These are phyloP conservation scores for Botrytis paeoniae DNA, from an alignment of 2,329 filamentous ascomycete genomes.

Conservation along the genomic window DNA sequence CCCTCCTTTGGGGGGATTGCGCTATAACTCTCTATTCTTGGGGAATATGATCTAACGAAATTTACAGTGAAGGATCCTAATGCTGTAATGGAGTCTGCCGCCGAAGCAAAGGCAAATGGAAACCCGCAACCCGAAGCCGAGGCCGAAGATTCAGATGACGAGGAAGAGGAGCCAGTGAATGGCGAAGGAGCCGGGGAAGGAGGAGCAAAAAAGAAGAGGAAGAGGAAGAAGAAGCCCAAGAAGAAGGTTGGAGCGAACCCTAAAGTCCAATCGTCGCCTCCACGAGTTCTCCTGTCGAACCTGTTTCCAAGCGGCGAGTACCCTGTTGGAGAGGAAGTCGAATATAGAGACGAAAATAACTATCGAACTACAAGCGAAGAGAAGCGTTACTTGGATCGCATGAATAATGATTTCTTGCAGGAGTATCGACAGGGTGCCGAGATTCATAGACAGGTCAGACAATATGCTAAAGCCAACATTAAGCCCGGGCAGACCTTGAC, in stretches of 20 bases:
- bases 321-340: slow-evolving; percentile 73
- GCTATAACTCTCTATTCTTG: slow-evolving; percentile 4
- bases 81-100: slow-evolving; percentile 33
- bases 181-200: slow-evolving; percentile 42
- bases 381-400: slow-evolving; percentile 76
- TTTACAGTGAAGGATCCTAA: slow-evolving; percentile 36
- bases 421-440: slow-evolving; percentile 86
- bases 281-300: slow-evolving; percentile 68
- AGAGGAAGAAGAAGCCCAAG: slow-evolving; percentile 62
- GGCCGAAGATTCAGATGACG: slow-evolving; percentile 52
- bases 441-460: slow-evolving; percentile 81
- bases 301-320: slow-evolving; percentile 72
- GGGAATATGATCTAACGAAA: slow-evolving; percentile 6
- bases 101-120: slow-evolving; percentile 31
- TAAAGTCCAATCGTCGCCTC: slow-evolving; percentile 73
- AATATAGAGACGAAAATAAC: slow-evolving; percentile 73
- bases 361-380: slow-evolving; percentile 81
- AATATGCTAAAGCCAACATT: slow-evolving; percentile 77
- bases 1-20: slow-evolving; percentile 41
- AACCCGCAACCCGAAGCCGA: slow-evolving; percentile 33
- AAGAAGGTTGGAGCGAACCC: slow-evolving; percentile 62
- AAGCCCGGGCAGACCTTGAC: slow-evolving; percentile 78
- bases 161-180: slow-evolving; percentile 44
- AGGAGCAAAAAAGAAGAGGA: slow-evolving; percentile 63
- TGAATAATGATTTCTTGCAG: slow-evolving; percentile 73